Percentiles rank a stretch among this genome's conserved stretches.
phyloP scores from a whole-genome alignment of 805 yeast species.

The Peterozyma toletana region DNA sequence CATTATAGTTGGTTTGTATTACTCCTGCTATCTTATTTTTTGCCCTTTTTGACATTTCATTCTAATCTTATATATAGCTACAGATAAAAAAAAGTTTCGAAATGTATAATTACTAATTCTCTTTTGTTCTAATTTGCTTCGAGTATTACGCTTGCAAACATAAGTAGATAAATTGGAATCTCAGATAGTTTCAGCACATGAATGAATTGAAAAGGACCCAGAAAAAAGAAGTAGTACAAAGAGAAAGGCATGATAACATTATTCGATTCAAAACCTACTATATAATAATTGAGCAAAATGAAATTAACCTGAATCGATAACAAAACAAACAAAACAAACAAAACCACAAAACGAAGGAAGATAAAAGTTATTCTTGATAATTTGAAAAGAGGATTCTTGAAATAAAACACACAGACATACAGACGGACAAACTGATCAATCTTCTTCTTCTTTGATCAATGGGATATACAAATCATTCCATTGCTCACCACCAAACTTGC shows the following conservation, averaged over 20 bases:
- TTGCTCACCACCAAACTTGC: conserved; percentile 46
- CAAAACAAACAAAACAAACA: background rate
- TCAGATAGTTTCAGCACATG: too few relatives aligned
- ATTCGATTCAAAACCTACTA: background rate
- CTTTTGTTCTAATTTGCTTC: too few relatives aligned
- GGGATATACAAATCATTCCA: conserved; percentile 53
- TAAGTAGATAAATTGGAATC: too few relatives aligned
- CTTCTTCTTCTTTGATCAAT: conserved; percentile 36
- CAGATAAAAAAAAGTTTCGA: too few relatives aligned
- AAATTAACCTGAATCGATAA: background rate
- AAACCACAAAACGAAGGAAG: background rate
- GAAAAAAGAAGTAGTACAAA: conserved; percentile 5
- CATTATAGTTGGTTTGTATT: too few relatives aligned
- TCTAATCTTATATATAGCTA: too few relatives aligned
- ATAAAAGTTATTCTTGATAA: background rate
- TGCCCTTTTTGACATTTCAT: too few relatives aligned
- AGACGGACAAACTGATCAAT: conserved; percentile 12
- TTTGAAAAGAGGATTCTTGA: background rate
- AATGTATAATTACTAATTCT: too few relatives aligned
- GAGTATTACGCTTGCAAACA: too few relatives aligned
- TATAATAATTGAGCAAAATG: too few relatives aligned
- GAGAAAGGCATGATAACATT: background rate
- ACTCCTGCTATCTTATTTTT: too few relatives aligned
- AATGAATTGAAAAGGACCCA: background rate
- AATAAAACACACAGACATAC: too few relatives aligned